Base-by-base conservation (phyloP, 257 asterid genomes). In the Ehretia macrophylla region DNA sequence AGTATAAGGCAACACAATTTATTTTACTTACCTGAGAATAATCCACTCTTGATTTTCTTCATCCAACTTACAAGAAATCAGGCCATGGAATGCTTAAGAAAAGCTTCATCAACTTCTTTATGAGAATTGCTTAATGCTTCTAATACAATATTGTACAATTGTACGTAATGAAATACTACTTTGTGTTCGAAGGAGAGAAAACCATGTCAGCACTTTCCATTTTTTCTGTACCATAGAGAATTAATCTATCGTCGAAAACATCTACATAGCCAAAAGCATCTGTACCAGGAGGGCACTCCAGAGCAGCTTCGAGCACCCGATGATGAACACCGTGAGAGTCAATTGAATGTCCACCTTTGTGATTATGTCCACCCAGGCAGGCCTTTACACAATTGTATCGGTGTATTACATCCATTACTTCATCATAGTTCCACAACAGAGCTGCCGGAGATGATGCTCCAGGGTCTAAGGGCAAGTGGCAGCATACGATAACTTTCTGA, bases 241-340 rank as follows among this genome's bases (percentile, higher is more conserved):
- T 58, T 60, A 93, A 68, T 20, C 91, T 66, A 66, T 86, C 99
- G 19, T 74, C 62, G 57, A 83, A 93, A 42, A 87, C 83, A 57
- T 86, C 90, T 2, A 93, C 32, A 38, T 58, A 67, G 20, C 94
- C 99, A 65, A 76, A 93, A 16, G 99, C 85, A 74, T 85, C 67
- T 4, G 83, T 83, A 16, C 92, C 94, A 0, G 95, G 92, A 39
- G 99, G 97, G 49, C 97, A 86, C 74, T 93, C 97, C 62, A 93
- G 67, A 23, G 96, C 96, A 3, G 97, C 97, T 74, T 85, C 97
- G 18, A 93, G 78, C 72, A 86, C 87, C 50, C 92, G 84, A 70
- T 93, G 99, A 67, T 85, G 96, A 57, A 93, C 73, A 0, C 99
- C 95, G 11, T 77, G 65, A 14, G 94, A 78, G 62, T 93, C 99